Evolutionary conservation across 2,329 filamentous ascomycete species (phyloP).

Genomic region (Sporothrix brunneoviolacea): DNA sequence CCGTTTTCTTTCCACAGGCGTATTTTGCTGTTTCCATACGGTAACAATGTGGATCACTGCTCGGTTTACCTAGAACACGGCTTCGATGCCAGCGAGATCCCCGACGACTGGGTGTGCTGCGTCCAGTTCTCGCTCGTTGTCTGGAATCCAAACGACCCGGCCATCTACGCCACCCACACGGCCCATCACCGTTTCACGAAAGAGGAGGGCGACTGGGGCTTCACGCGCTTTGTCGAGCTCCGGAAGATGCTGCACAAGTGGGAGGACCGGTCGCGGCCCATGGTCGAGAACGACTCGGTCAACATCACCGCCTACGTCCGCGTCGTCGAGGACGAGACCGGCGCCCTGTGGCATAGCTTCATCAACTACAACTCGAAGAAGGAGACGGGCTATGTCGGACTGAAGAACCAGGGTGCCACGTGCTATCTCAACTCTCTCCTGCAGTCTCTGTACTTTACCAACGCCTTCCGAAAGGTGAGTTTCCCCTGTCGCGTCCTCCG

Average conservation of each 20-base stretch:
- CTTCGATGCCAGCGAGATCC: slow-evolving; percentile 66
- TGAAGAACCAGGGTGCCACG: slow-evolving; percentile 94
- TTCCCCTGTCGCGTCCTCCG: too few relatives aligned
- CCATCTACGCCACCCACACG: slow-evolving; percentile 68
- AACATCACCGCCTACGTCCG: slow-evolving; percentile 80
- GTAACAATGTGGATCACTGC: slow-evolving; percentile 87
- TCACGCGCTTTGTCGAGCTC: slow-evolving; percentile 91
- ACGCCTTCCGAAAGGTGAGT: slow-evolving; percentile 80
- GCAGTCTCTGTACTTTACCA: slow-evolving; percentile 80
- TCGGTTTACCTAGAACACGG: slow-evolving; percentile 97
- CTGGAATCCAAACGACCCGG: slow-evolving; percentile 91
- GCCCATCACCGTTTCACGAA: slow-evolving; percentile 96
- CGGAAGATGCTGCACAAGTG: slow-evolving; percentile 73
- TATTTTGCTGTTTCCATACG: slow-evolving; percentile 89
- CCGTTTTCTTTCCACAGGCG: slow-evolving; percentile 51
- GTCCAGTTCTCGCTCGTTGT: slow-evolving; percentile 92
- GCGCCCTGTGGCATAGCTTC: slow-evolving; percentile 87
- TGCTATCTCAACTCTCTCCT: slow-evolving; percentile 82
- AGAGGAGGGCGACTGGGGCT: slow-evolving; percentile 97
- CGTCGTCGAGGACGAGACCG: slow-evolving; percentile 79
- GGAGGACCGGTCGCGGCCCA: slow-evolving; percentile 59
- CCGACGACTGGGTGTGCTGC: slow-evolving; percentile 93
- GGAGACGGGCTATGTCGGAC: slow-evolving; percentile 91
- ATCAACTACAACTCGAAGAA: slow-evolving; percentile 98
- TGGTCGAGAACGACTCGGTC: slow-evolving; percentile 69